Base-by-base conservation (phyloP, 2,329 filamentous ascomycete genomes). In the Pseudogymnoascus sp. region DNA sequence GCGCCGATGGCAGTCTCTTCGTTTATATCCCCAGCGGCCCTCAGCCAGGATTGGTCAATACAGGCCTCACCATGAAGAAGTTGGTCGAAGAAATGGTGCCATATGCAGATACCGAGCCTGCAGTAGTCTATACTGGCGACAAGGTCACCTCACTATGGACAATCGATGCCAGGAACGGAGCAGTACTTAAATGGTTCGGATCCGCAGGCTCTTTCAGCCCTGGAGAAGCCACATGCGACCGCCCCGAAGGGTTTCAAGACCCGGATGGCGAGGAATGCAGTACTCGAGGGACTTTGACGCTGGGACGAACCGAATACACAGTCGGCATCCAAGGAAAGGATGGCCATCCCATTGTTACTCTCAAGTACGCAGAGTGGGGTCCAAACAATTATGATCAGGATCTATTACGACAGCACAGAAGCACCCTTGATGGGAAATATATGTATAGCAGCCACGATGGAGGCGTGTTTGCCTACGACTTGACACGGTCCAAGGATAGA, bases 361-460 rank as follows among this genome's bases (percentile, higher is more conserved):
- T 99, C 67, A 92, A 86, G 66, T 99, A 95, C 71, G 89, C 91
- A 9, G 94, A 99, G 73, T 99, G 94, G 94, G 87, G 86, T 0
- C 90, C 92, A 12, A 99, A 99, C 73, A 95, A 88, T 62, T 89
- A 87, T 63, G 93, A 99, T 73, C 84, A 84, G 65, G 94, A 99
- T 71, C 83, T 99, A 6, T 86, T 91, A 68, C 83, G 83, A 58
- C 91, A 97, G 70, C 94, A 97, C 70, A 82, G 82, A 12, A 76
- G 79, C 9, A 91, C 91, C 0, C 87, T 92, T 71, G 92, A 97
- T 72, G 86, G 89, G 66, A 89, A 88, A 64, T 97, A 97, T 74
- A 87, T 97, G 58, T 93, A 93, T 66, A 90, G 88, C 66, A 86
- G 86, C 67, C 89, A 91, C 68, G 90, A 97, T 67, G 94, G 94